phyloP scores from a whole-genome alignment of 805 yeast species.

The Wickerhamomyces queroliae region DNA sequence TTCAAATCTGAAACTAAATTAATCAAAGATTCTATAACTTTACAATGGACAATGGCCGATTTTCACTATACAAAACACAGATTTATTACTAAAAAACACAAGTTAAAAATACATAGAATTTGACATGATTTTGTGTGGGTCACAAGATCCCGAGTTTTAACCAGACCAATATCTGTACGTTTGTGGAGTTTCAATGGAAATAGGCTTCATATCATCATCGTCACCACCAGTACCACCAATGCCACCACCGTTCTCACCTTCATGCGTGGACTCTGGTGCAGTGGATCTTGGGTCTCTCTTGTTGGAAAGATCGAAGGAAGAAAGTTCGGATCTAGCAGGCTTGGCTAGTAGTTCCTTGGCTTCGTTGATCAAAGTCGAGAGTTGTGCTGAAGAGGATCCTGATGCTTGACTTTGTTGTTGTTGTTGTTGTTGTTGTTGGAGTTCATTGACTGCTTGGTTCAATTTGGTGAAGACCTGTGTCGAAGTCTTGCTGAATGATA shows the following conservation, averaged over 20 bases:
- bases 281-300: conserved; percentile 6
- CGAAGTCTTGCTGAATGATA: conserved; percentile 60
- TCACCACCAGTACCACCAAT: conserved; percentile 17
- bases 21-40: too few species aligned
- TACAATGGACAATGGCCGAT: too few species aligned
- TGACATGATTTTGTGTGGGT: not conserved
- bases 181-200: conserved; percentile 57
- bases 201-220: conserved; percentile 43
- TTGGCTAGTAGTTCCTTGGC: conserved; percentile 21
- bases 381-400: not conserved
- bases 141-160: conserved; percentile 12
- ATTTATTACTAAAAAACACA: not conserved
- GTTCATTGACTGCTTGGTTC: conserved; percentile 28
- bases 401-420: conserved; percentile 14
- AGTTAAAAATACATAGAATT: not conserved
- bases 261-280: conserved; percentile 7
- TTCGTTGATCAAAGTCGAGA: conserved; percentile 3
- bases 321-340: conserved; percentile 25
- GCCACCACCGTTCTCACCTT: conserved; percentile 14
- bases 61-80: too few species aligned
- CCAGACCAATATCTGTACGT: conserved; percentile 65
- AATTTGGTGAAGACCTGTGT: conserved; percentile 43
- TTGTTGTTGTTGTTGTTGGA: conserved; percentile 12
- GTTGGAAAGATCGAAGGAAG: conserved; percentile 21
- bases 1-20: too few species aligned